Evolutionary conservation across 2,329 filamentous ascomycete species (phyloP).

Genomic region (Fusarium sp.): DNA sequence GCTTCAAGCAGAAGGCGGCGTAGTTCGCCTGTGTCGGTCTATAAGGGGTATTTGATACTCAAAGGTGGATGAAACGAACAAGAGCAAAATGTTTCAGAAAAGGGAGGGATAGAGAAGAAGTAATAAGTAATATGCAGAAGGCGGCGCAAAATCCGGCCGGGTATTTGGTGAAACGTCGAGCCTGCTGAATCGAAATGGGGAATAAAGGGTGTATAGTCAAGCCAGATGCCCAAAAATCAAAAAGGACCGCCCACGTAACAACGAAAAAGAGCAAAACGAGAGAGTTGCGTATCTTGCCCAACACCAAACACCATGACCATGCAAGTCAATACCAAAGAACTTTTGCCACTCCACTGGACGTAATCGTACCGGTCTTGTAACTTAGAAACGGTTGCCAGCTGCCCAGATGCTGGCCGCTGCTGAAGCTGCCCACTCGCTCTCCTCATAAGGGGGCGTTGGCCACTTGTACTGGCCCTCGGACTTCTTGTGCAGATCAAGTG

Average conservation of each 20-base stretch:
- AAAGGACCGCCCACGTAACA: constrained; percentile 39
- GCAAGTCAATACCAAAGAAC: constrained; percentile 42
- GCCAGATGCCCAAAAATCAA: constrained; percentile 42
- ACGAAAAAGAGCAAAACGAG: constrained; percentile 30
- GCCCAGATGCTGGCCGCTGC: constrained; percentile 86
- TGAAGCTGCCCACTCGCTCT: constrained; percentile 89
- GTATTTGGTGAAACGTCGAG: constrained; percentile 45
- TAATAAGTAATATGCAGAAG: constrained; percentile 40
- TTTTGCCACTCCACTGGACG: constrained; percentile 43
- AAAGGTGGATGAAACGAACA: constrained; percentile 43
- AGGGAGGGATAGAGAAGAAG: constrained; percentile 37
- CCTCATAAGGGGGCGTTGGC: constrained; percentile 96
- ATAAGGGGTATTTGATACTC: constrained; percentile 55
- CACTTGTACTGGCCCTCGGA: constrained; percentile 74
- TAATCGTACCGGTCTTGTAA: constrained; percentile 37
- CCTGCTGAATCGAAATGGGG: constrained; percentile 44
- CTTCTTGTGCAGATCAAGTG: constrained; percentile 76
- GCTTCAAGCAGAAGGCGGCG: constrained; percentile 48
- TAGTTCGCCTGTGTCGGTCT: constrained; percentile 52
- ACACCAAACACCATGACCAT: constrained; percentile 48
- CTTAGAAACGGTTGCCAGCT: constrained; percentile 72
- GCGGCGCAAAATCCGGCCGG: constrained; percentile 41
- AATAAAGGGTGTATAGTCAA: constrained; percentile 47
- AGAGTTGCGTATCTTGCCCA: constrained; percentile 39
- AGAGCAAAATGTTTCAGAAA: constrained; percentile 36